Evolutionary conservation across 305 asterid species (phyloP).

Genomic region (Fraxinus sp.): DNA sequence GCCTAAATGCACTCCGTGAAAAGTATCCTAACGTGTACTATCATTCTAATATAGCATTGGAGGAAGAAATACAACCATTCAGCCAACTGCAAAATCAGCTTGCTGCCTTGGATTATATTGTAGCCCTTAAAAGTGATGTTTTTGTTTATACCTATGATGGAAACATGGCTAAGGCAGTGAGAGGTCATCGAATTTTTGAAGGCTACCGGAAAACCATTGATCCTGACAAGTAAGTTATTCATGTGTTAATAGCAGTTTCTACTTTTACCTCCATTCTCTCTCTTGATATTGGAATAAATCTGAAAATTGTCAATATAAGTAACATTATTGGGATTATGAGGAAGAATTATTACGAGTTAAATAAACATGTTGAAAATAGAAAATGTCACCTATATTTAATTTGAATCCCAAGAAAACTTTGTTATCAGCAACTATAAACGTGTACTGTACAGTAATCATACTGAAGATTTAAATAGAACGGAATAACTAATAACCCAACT

Average conservation of each 20-base stretch:
- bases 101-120: slow-evolving; percentile 77
- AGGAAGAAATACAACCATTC: slow-evolving; percentile 56
- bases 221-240: slow-evolving; percentile 62
- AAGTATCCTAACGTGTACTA: slow-evolving; percentile 65
- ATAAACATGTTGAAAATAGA: neutral
- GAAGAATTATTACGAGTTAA: neutral
- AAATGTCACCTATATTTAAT: neutral
- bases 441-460: neutral
- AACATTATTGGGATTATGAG: neutral
- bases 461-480: neutral
- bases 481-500: neutral
- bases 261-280: neutral
- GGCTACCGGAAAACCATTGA: slow-evolving; percentile 68
- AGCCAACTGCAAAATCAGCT: slow-evolving; percentile 59
- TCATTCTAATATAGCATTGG: slow-evolving; percentile 67
- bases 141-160: slow-evolving; percentile 86
- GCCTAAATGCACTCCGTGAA: slow-evolving; percentile 45
- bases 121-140: slow-evolving; percentile 79
- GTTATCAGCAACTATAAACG: neutral
- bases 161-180: slow-evolving; percentile 94
- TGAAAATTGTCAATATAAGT: neutral
- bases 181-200: slow-evolving; percentile 73
- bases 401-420: neutral
- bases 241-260: neutral
- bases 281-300: neutral